Base-by-base conservation (phyloP, 192 early-diverging fungal species). In the Jimgerdemannia lactiflua region DNA sequence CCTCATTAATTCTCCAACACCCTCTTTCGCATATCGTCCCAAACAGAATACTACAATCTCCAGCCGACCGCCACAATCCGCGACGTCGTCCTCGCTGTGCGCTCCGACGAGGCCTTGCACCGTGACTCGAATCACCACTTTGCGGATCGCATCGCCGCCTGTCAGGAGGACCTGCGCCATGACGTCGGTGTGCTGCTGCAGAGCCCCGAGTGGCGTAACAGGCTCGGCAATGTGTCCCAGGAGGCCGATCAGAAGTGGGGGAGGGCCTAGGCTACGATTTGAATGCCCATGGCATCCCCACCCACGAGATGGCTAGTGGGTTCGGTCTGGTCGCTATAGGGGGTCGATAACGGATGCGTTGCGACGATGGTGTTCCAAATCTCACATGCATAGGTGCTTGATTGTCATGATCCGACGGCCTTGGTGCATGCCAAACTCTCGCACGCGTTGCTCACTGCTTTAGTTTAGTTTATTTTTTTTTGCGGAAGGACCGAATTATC, bases 91-190 rank as follows among this genome's bases (percentile, higher is more conserved):
- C 80, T 93, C 11, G 95, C 94, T 8, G 91, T 98, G 11, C 88
- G 97, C 41, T 90, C 95, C 14, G 97, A 98, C 72, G 97, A 98
- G 75, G 89, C 89, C 11, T 78, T 93, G 19, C 97, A 98, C 79
- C 86, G 96, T 71, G 94, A 97, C 66, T 92, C 94, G 0, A 98
- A 98, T 86, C 95, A 98, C 78, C 88, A 92, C 66, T 86, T 98
- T 54, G 89, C 94, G 17, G 90, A 91, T 75, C 88, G 93, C 19
- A 85, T 93, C 74, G 71, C 79, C 39, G 82, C 79, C 17, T 43
- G 74, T 4, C 71, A 79, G 64, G 89, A 91, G 71, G 83, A 88
- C 70, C 76, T 91, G 65, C 67, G 67, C 40, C 29, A 2, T 9
- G 67, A 68, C 29, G 67, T 59, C 8, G 49, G 14, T 14, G 2